Percentiles rank a stretch among this genome's conserved stretches.
phyloP scores from a whole-genome alignment of 1,284 basidiomycete species.

The Abortiporus biennis region DNA sequence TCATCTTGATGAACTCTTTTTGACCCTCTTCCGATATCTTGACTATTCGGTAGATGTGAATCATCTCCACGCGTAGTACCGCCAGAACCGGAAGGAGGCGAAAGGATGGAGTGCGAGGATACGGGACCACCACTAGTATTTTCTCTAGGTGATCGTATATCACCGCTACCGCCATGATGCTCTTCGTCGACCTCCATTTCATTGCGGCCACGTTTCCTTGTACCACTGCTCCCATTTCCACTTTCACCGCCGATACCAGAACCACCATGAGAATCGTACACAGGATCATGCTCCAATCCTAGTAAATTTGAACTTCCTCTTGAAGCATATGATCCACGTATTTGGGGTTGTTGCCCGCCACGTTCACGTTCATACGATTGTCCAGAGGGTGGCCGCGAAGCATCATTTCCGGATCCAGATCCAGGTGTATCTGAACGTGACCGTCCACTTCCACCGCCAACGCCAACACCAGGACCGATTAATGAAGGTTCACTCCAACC shows the following conservation, averaged over 20 bases:
- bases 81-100: conserved; percentile 19
- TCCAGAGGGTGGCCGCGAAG: conserved; percentile 19
- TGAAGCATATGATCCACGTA: conserved; percentile 14
- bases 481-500: conserved; percentile 7
- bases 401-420: conserved; percentile 11
- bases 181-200: conserved; percentile 56
- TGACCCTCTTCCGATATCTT: conserved; percentile 45
- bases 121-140: too few species aligned
- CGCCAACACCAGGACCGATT: conserved; percentile 3
- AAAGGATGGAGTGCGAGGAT: too few species aligned
- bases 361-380: conserved; percentile 22
- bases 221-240: conserved; percentile 20
- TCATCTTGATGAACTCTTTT: conserved; percentile 49
- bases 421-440: conserved; percentile 13
- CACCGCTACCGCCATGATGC: conserved; percentile 11
- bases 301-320: background rate
- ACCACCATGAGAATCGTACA: conserved; percentile 2
- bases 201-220: conserved; percentile 50
- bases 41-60: conserved; percentile 1
- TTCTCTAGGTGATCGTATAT: conserved; percentile 15
- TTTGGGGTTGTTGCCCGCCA: conserved; percentile 14
- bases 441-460: conserved; percentile 4
- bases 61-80: conserved; percentile 21
- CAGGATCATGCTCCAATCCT: conserved; percentile 1
- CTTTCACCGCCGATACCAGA: too few species aligned